Percentiles rank a stretch among this genome's conserved stretches.
phyloP scores from a whole-genome alignment of 352 stramenopile species.

The Pythium utonaiense region DNA sequence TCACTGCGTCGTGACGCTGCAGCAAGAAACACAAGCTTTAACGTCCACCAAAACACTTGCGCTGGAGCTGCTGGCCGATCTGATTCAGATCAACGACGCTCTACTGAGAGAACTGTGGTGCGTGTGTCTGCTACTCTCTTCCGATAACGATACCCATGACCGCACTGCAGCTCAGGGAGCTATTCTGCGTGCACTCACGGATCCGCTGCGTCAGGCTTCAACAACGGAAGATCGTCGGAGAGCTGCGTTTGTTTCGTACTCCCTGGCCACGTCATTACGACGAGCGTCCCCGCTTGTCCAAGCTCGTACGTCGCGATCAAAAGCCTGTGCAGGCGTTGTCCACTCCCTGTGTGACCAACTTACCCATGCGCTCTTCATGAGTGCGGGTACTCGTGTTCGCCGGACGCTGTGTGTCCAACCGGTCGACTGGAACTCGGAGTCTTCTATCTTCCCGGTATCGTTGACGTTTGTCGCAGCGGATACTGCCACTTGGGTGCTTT shows the following conservation, averaged over 20 bases:
- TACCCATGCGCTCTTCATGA: neutral
- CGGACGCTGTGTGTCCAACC: neutral
- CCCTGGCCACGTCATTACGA: neutral
- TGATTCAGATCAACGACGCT: constrained; percentile 6
- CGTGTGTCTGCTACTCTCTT: constrained; percentile 1
- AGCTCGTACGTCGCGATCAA: neutral
- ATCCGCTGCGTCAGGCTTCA: neutral
- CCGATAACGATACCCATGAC: neutral
- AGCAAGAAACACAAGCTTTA: neutral
- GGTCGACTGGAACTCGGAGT: neutral
- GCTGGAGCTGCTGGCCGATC: constrained; percentile 4
- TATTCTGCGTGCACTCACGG: constrained; percentile 3
- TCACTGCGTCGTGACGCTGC: neutral
- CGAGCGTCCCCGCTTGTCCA: constrained; percentile 3
- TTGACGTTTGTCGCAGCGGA: constrained; percentile 3
- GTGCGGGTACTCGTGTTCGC: neutral
- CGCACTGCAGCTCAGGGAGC: neutral
- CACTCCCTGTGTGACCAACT: constrained; percentile 2
- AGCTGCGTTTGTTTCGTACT: neutral
- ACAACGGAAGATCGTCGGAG: neutral
- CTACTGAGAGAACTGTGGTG: constrained; percentile 7
- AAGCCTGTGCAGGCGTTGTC: neutral
- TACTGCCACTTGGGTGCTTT: constrained; percentile 9
- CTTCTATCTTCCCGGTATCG: constrained; percentile 6
- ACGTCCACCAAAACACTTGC: neutral